Percentiles rank a stretch among this genome's conserved stretches.
These are phyloP conservation scores for Penicillium canariense DNA, from an alignment of 495 filamentous ascomycete genomes.

Conservation along the genomic window DNA sequence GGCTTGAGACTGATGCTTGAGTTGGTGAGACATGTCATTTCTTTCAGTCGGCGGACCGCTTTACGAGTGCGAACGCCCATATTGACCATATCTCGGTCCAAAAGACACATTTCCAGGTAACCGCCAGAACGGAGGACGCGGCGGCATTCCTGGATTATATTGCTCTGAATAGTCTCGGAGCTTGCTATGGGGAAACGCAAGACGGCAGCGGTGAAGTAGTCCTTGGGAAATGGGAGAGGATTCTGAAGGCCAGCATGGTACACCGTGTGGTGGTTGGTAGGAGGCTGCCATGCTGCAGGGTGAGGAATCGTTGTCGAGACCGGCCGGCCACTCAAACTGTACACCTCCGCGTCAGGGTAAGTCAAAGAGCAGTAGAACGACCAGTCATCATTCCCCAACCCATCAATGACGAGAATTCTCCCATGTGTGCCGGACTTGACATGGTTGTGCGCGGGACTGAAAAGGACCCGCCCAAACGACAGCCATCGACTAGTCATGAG, in stretches of 20 bases:
- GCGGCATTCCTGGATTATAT: conserved; percentile 82
- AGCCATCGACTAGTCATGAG: conserved; percentile 83
- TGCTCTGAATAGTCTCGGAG: conserved; percentile 70
- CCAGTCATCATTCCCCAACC: conserved; percentile 91
- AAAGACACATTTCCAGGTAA: conserved; percentile 79
- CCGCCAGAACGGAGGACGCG: conserved; percentile 88
- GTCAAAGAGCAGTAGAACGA: conserved; percentile 95
- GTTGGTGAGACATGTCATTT: conserved; percentile 63
- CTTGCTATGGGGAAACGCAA: conserved; percentile 81
- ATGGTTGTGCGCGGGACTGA: conserved; percentile 85
- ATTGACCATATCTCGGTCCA: conserved; percentile 84
- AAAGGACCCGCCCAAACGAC: conserved; percentile 90
- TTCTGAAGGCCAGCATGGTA: conserved; percentile 64
- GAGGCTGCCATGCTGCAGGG: conserved; percentile 54
- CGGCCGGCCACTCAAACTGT: conserved; percentile 56
- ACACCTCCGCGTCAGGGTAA: conserved; percentile 81
- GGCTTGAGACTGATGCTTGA: conserved; percentile 67
- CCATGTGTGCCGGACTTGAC: conserved; percentile 61
- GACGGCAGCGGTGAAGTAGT: conserved; percentile 82
- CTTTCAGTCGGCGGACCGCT: conserved; percentile 74
- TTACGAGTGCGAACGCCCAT: conserved; percentile 76
- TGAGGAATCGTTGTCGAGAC: conserved; percentile 34
- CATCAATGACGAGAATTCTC: conserved; percentile 83
- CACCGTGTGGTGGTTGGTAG: conserved; percentile 82
- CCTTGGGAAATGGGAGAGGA: conserved; percentile 82